Evolutionary conservation across 2,329 filamentous ascomycete genomes (phyloP).

Genomic region (Calonectria pteridis): DNA sequence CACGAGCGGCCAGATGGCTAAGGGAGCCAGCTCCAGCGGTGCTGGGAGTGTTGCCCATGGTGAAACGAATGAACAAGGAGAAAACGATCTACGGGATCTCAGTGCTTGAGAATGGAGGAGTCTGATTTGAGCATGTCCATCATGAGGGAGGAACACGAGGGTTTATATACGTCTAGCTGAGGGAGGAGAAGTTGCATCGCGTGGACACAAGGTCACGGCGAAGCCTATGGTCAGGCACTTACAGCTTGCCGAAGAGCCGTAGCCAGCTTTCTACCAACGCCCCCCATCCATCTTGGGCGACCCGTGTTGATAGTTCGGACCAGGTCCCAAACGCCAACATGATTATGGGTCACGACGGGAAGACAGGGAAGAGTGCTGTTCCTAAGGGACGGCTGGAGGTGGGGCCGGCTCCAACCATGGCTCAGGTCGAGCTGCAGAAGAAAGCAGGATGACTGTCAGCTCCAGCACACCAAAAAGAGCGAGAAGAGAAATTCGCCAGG

Average conservation of each 20-base stretch:
- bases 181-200: not conserved
- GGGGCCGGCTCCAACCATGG: constrained; percentile 11
- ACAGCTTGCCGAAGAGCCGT: constrained; percentile 16
- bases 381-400: constrained; percentile 8
- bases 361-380: not conserved
- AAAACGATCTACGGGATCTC: constrained; percentile 12
- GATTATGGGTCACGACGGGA: not conserved
- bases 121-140: not conserved
- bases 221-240: not conserved
- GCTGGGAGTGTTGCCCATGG: constrained; percentile 40
- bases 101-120: not conserved
- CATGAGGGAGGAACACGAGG: constrained; percentile 13
- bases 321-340: not conserved
- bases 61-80: constrained; percentile 12
- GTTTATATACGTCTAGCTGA: constrained; percentile 34
- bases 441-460: constrained; percentile 21
- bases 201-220: constrained; percentile 1
- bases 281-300: constrained; percentile 6
- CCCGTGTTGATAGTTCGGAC: not conserved
- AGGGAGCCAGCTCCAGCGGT: constrained; percentile 7
- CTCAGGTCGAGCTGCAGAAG: constrained; percentile 27
- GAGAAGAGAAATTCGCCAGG: constrained; percentile 7
- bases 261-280: not conserved
- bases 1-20: constrained; percentile 30
- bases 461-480: constrained; percentile 11